Conservation (phyloP, 164 flowering plant species). For the Tetracentron sinense region DNA sequence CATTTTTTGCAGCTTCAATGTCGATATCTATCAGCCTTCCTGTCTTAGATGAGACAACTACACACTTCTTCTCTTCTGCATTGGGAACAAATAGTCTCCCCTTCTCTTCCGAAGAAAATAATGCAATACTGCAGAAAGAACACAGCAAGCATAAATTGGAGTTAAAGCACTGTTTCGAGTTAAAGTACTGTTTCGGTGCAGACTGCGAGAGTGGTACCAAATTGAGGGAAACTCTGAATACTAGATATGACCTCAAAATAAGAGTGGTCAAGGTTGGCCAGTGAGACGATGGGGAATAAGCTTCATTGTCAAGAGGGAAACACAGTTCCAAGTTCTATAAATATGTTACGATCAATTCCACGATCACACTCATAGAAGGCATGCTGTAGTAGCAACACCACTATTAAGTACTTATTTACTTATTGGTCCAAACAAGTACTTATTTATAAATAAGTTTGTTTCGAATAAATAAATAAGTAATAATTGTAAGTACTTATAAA, state of each 20-base stretch:
- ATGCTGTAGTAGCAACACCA: too few relatives aligned
- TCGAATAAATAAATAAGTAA: too few relatives aligned
- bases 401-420: too few relatives aligned
- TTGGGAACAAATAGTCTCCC: constrained; percentile 63
- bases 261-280: not conserved
- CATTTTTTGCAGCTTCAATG: constrained; percentile 51
- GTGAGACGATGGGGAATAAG: constrained; percentile 16
- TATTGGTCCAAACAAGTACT: too few relatives aligned
- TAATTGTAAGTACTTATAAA: too few relatives aligned
- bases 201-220: too few relatives aligned
- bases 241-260: too few relatives aligned
- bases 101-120: constrained; percentile 68
- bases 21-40: constrained; percentile 68
- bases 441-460: too few relatives aligned
- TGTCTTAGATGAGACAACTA: constrained; percentile 55
- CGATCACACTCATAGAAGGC: not conserved
- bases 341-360: not conserved
- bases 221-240: too few relatives aligned
- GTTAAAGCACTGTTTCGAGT: not conserved
- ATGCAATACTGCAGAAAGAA: constrained; percentile 51
- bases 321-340: not conserved
- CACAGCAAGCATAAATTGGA: not conserved
- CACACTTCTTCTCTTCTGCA: constrained; percentile 66
- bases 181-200: too few relatives aligned
- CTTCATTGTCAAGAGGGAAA: constrained; percentile 12